These are phyloP conservation scores for Teratosphaeria gauchensis DNA, from an alignment of 2,329 filamentous ascomycete species.

Conservation along the genomic window DNA sequence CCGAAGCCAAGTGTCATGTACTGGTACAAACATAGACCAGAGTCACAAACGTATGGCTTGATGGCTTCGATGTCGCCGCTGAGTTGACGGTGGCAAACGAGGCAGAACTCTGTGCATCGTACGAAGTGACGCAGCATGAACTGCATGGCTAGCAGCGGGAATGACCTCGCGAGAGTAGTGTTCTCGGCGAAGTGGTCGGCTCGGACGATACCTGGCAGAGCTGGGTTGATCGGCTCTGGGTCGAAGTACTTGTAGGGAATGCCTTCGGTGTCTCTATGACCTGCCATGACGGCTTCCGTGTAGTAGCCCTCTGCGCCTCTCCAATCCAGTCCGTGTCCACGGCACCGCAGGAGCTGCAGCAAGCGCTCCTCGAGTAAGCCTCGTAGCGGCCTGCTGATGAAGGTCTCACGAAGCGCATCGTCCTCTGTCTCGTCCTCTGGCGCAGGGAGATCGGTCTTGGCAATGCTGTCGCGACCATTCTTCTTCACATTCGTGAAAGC, in stretches of 20 bases:
- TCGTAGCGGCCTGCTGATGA: slow-evolving; percentile 64
- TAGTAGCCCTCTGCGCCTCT: slow-evolving; percentile 53
- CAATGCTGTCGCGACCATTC: slow-evolving; percentile 8
- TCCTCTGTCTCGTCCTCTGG: slow-evolving; percentile 19
- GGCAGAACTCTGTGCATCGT: slow-evolving; percentile 75
- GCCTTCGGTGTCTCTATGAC: slow-evolving; percentile 21
- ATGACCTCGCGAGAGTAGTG: slow-evolving; percentile 28
- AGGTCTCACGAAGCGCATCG: slow-evolving; percentile 44
- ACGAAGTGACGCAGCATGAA: slow-evolving; percentile 69
- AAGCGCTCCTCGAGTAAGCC: slow-evolving; percentile 59
- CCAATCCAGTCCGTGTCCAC: slow-evolving; percentile 52
- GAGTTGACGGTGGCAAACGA: slow-evolving; percentile 68
- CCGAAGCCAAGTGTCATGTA: slow-evolving; percentile 82
- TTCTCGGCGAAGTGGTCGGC: slow-evolving; percentile 35
- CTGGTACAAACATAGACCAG: slow-evolving; percentile 71
- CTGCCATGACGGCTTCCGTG: slow-evolving; percentile 14
- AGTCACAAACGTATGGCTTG: slow-evolving; percentile 67
- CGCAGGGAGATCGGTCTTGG: slow-evolving; percentile 4
- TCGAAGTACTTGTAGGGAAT: slow-evolving; percentile 32
- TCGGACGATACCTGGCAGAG: slow-evolving; percentile 37
- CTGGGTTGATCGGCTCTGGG: slow-evolving; percentile 19
- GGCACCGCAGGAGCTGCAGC: slow-evolving; percentile 50
- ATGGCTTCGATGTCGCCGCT: slow-evolving; percentile 56
- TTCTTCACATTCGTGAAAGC: slow-evolving; percentile 39
- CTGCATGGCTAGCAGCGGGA: slow-evolving; percentile 57